phyloP scores from a whole-genome alignment of 2,329 filamentous ascomycete genomes.

The Exophiala calicioides region DNA sequence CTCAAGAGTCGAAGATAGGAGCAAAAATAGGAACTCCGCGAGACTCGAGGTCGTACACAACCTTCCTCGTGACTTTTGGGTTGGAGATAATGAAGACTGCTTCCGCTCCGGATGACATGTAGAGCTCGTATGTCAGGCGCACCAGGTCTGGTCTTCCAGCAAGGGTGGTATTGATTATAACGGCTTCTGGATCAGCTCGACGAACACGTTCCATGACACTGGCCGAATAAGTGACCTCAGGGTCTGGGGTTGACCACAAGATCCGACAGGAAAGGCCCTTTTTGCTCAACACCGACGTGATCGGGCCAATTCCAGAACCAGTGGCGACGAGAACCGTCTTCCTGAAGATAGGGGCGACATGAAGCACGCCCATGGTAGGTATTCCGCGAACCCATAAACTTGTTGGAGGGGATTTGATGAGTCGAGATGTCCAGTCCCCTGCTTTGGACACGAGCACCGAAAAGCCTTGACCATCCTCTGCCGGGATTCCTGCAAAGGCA shows the following conservation, averaged over 20 bases:
- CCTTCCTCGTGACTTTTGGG: constrained; percentile 64
- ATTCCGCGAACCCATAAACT: constrained; percentile 69
- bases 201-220: constrained; percentile 59
- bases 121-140: constrained; percentile 55
- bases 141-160: constrained; percentile 64
- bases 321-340: constrained; percentile 68
- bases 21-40: constrained; percentile 69
- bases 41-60: constrained; percentile 69
- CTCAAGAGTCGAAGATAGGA: constrained; percentile 70
- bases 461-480: constrained; percentile 59
- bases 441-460: constrained; percentile 71
- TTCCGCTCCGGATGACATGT: constrained; percentile 54
- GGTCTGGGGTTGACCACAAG: constrained; percentile 67
- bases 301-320: constrained; percentile 72
- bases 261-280: constrained; percentile 54
- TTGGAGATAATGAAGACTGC: constrained; percentile 75
- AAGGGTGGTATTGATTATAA: constrained; percentile 67
- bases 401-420: constrained; percentile 63
- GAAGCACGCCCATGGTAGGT: constrained; percentile 67
- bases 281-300: constrained; percentile 61
- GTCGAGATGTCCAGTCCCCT: constrained; percentile 70
- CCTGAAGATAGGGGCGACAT: constrained; percentile 66
- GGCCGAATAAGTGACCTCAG: constrained; percentile 63
- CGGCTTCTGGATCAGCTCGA: constrained; percentile 59
- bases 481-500: constrained; percentile 72